phyloP scores from a whole-genome alignment of 2,329 filamentous ascomycete genomes.

The Lojkania enalia region DNA sequence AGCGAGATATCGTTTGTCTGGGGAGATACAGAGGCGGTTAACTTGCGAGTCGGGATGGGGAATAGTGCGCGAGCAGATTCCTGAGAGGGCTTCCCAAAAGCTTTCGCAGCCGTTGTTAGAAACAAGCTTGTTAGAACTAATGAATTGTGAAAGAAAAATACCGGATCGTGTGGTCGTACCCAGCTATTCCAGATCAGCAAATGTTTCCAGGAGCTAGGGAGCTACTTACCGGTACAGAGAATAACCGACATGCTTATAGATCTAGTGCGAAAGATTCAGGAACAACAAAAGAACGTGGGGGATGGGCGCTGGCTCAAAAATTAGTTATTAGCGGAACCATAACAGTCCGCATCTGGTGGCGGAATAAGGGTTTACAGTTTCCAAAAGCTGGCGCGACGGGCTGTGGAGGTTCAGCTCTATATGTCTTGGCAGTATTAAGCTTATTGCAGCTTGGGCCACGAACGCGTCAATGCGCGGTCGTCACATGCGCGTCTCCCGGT shows the following conservation, averaged over 20 bases:
- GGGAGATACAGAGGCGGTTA: conserved; percentile 96
- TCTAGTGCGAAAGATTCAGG: too few species aligned
- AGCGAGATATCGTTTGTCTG: conserved; percentile 94
- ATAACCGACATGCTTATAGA: conserved; percentile 66
- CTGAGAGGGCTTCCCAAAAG: conserved; percentile 98
- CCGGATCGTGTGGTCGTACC: conserved; percentile 77
- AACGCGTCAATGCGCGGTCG: neutral
- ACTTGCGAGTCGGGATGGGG: conserved; percentile 98
- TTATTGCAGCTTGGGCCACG: neutral
- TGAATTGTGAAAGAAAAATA: conserved; percentile 43
- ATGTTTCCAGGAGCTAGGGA: conserved; percentile 11
- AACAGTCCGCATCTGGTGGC: too few species aligned
- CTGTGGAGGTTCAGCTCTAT: neutral
- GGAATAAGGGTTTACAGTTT: too few species aligned
- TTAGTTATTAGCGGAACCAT: too few species aligned
- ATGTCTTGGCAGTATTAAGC: neutral
- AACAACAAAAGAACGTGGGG: too few species aligned
- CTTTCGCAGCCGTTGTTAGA: conserved; percentile 48
- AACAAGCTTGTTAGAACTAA: neutral
- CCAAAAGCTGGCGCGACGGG: neutral
- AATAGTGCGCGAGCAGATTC: conserved; percentile 96
- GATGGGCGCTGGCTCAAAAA: too few species aligned
- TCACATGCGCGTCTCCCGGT: neutral
- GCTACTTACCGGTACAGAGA: conserved; percentile 63
- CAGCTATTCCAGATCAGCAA: conserved; percentile 54